Evolutionary conservation across 352 stramenopile genomes (phyloP).

Genomic region (Blastocystis sp.): DNA sequence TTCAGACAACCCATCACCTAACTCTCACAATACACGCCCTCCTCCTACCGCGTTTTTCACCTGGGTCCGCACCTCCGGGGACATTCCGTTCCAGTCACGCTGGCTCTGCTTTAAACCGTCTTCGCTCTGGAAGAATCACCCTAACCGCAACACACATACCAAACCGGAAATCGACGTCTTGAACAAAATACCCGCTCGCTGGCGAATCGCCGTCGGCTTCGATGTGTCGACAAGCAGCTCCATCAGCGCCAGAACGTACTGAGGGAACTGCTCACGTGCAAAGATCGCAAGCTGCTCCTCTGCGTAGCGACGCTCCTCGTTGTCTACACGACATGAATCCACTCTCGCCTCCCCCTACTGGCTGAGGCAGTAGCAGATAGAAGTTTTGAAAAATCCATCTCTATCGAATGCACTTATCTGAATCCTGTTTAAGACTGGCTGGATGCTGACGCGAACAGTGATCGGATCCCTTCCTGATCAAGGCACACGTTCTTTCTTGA

Average conservation of each 20-base stretch:
- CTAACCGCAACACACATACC: background rate
- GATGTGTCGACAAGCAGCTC: constrained; percentile 18
- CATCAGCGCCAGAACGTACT: constrained; percentile 15
- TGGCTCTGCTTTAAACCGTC: constrained; percentile 16
- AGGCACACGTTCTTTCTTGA: too few relatives aligned
- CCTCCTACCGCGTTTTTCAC: background rate
- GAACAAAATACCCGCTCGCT: constrained; percentile 29
- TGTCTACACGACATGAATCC: background rate
- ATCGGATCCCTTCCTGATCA: too few relatives aligned
- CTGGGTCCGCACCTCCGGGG: background rate
- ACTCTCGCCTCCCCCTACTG: background rate
- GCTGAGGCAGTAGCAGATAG: background rate
- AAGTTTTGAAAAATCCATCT: constrained; percentile 32
- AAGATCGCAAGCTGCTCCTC: background rate
- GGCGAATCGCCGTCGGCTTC: background rate
- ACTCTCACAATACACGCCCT: background rate
- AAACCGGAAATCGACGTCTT: constrained; percentile 36
- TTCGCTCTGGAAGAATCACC: background rate
- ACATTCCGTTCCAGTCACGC: background rate
- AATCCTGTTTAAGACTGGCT: too few relatives aligned
- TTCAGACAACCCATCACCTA: constrained; percentile 19
- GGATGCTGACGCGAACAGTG: too few relatives aligned
- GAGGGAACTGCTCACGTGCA: background rate
- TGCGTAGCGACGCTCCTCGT: constrained; percentile 15
- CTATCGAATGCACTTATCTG: too few relatives aligned